Evolutionary conservation across 106 monocot species (phyloP).

Genomic region (Allium fistulosum): DNA sequence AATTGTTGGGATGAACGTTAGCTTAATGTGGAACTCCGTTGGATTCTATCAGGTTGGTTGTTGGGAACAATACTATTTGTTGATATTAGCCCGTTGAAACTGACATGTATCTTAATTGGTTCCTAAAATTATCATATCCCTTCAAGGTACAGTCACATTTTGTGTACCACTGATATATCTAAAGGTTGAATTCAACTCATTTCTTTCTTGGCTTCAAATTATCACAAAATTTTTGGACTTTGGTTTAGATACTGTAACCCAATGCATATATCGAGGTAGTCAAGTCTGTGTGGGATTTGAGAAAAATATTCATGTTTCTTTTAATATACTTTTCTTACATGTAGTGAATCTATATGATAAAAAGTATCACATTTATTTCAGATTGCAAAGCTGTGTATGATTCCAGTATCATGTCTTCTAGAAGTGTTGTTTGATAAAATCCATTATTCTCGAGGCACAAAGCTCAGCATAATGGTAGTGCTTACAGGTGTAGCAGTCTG

Average conservation of each 20-base stretch:
- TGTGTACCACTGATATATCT: too few relatives aligned
- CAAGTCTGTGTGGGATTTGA: too few relatives aligned
- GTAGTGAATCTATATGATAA: neutral
- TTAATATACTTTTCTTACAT: neutral
- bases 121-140: too few relatives aligned
- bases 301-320: too few relatives aligned
- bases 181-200: too few relatives aligned
- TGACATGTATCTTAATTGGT: too few relatives aligned
- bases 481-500: conserved; percentile 62
- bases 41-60: conserved; percentile 46
- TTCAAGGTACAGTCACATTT: too few relatives aligned
- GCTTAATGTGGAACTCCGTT: conserved; percentile 30
- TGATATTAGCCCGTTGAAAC: neutral
- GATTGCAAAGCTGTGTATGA: conserved; percentile 81
- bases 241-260: too few relatives aligned
- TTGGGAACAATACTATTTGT: neutral
- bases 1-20: conserved; percentile 30
- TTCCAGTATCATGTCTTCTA: conserved; percentile 64
- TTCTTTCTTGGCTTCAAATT: too few relatives aligned
- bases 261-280: too few relatives aligned
- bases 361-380: conserved; percentile 7
- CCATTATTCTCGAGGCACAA: conserved; percentile 59
- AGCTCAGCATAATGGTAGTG: conserved; percentile 69
- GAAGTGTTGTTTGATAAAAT: conserved; percentile 73
- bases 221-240: too few relatives aligned